Conservation (phyloP, 305 asterid species). For the Coffea humblotiana region DNA sequence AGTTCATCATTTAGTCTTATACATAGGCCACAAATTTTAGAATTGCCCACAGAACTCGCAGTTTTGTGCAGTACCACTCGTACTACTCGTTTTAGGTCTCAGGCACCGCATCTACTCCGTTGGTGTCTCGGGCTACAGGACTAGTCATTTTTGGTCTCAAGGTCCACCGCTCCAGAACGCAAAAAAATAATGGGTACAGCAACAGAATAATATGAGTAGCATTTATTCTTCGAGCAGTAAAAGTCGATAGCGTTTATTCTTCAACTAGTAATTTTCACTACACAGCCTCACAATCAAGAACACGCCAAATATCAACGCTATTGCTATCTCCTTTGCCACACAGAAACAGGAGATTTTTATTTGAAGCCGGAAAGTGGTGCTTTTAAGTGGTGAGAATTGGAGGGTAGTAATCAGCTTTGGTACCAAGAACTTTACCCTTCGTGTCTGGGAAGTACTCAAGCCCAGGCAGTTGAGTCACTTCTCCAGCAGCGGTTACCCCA, state of each 20-base stretch:
- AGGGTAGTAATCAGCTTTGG: constrained; percentile 64
- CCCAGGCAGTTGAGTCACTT: constrained; percentile 59
- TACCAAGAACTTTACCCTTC: constrained; percentile 70
- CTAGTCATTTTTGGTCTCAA: too few species aligned
- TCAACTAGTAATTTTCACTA: background rate
- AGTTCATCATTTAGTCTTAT: too few species aligned
- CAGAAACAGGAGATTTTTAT: background rate
- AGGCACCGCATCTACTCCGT: too few species aligned
- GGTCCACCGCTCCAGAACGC: too few species aligned
- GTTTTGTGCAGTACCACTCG: too few species aligned
- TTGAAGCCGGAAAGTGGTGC: background rate
- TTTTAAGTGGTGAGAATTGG: constrained; percentile 77
- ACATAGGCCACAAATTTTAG: too few species aligned
- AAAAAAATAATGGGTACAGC: too few species aligned
- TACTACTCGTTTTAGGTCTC: too few species aligned
- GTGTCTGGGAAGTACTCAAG: constrained; percentile 72
- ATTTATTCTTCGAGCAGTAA: background rate
- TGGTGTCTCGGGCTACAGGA: too few species aligned
- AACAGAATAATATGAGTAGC: too few species aligned
- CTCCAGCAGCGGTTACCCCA: constrained; percentile 50
- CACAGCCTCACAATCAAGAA: background rate
- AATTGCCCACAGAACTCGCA: too few species aligned
- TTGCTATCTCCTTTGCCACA: background rate
- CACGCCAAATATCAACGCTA: background rate
- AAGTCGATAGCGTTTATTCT: background rate